These are phyloP conservation scores for Fusarium multiceps DNA, from an alignment of 2,329 filamentous ascomycete species.

Conservation along the genomic window DNA sequence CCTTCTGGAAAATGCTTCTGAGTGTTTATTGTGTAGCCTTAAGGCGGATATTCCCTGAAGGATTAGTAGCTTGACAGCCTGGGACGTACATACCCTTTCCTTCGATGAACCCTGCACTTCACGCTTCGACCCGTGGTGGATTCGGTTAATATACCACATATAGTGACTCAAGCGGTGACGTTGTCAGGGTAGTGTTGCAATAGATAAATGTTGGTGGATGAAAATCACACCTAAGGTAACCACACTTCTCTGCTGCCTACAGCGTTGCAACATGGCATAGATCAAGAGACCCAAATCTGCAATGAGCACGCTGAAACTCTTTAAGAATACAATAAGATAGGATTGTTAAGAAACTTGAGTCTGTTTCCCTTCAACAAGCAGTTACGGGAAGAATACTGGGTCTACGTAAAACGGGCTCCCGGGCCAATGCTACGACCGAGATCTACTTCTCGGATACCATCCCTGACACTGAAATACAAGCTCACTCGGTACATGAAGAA, in stretches of 20 bases:
- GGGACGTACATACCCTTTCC: neutral
- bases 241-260: neutral
- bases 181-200: neutral
- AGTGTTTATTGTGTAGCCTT: neutral
- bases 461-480: neutral
- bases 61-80: neutral
- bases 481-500: neutral
- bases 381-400: neutral
- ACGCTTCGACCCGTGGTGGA: neutral
- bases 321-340: neutral
- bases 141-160: neutral
- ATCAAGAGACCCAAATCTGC: neutral
- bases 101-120: slow-evolving; percentile 13
- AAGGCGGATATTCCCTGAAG: neutral
- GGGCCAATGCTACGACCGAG: neutral
- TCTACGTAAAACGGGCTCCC: neutral
- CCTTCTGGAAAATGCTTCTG: neutral
- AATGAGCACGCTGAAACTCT: neutral
- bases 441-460: neutral
- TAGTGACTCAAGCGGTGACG: neutral
- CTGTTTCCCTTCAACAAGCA: too few species aligned
- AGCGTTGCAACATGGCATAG: neutral
- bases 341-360: neutral
- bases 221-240: neutral
- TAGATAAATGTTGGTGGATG: neutral